Conservation (phyloP, 108 stramenopile genomes). For the Pelagomonas calceolata region DNA sequence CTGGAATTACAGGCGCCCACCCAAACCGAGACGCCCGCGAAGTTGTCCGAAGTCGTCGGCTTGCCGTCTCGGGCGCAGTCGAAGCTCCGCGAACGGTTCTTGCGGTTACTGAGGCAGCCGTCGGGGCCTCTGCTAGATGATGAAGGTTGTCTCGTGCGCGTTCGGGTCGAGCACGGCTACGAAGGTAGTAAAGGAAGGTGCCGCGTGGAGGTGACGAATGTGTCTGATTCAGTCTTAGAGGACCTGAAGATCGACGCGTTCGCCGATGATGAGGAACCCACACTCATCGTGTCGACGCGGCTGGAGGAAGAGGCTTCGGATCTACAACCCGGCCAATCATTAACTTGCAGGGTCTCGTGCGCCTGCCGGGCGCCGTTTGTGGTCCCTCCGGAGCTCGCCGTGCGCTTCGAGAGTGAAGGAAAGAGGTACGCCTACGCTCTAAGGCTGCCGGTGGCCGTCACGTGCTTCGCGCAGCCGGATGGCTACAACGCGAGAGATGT, state of each 20-base stretch:
- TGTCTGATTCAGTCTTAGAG: background rate
- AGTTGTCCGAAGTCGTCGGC: background rate
- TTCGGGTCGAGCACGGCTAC: background rate
- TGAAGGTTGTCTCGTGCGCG: background rate
- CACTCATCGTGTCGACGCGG: background rate
- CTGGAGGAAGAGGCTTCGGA: background rate
- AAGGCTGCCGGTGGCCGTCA: background rate
- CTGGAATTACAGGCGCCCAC: too few species aligned
- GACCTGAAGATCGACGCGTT: background rate
- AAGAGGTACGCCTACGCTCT: background rate
- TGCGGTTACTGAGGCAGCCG: background rate
- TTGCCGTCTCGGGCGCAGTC: background rate
- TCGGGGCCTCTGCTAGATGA: background rate
- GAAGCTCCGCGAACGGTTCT: background rate
- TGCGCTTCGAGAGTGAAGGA: background rate
- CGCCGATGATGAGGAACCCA: background rate
- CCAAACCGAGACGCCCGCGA: too few species aligned
- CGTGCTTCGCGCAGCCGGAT: background rate
- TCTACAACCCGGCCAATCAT: background rate
- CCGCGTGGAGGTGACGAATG: background rate
- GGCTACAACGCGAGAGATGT: background rate
- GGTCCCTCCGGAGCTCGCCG: background rate
- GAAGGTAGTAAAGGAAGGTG: background rate
- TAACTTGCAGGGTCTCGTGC: background rate
- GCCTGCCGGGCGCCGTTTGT: background rate